phyloP scores from a whole-genome alignment of 352 stramenopile genomes.

The Globisporangium splendens region DNA sequence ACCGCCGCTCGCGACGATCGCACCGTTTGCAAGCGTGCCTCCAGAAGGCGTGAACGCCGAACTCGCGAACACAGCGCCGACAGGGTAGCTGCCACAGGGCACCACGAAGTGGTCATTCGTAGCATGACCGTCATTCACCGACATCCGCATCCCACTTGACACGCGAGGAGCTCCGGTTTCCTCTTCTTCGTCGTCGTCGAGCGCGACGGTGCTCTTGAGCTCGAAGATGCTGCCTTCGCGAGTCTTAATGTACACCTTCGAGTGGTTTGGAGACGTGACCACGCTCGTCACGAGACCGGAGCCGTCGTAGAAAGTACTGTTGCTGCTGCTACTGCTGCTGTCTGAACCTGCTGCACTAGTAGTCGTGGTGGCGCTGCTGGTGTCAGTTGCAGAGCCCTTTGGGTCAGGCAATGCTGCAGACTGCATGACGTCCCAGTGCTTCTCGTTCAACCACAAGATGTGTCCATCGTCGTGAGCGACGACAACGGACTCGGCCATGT shows the following conservation, averaged over 20 bases:
- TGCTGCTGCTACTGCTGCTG: too few species aligned
- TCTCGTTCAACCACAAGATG: constrained; percentile 45
- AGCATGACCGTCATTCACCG: constrained; percentile 12
- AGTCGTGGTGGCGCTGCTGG: too few species aligned
- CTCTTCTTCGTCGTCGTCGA: constrained; percentile 62
- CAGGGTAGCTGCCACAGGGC: constrained; percentile 47
- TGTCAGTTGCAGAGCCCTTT: not conserved
- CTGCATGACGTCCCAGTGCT: constrained; percentile 41
- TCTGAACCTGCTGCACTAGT: too few species aligned
- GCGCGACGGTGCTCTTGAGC: constrained; percentile 43
- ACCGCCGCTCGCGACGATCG: constrained; percentile 51
- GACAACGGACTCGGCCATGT: constrained; percentile 46
- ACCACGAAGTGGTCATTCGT: constrained; percentile 26
- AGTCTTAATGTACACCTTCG: constrained; percentile 61
- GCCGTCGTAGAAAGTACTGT: too few species aligned
- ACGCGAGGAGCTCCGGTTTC: constrained; percentile 15
- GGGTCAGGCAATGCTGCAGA: constrained; percentile 24
- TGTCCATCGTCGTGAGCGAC: constrained; percentile 45
- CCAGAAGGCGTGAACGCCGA: constrained; percentile 54
- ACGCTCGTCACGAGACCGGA: constrained; percentile 30
- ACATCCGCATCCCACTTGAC: too few species aligned
- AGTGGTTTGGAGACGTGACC: constrained; percentile 42
- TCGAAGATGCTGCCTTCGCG: constrained; percentile 56
- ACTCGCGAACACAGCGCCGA: constrained; percentile 38
- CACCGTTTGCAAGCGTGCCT: constrained; percentile 37